Evolutionary conservation across 2,329 filamentous ascomycete genomes (phyloP).

Genomic region (Verticillium klebahnii): DNA sequence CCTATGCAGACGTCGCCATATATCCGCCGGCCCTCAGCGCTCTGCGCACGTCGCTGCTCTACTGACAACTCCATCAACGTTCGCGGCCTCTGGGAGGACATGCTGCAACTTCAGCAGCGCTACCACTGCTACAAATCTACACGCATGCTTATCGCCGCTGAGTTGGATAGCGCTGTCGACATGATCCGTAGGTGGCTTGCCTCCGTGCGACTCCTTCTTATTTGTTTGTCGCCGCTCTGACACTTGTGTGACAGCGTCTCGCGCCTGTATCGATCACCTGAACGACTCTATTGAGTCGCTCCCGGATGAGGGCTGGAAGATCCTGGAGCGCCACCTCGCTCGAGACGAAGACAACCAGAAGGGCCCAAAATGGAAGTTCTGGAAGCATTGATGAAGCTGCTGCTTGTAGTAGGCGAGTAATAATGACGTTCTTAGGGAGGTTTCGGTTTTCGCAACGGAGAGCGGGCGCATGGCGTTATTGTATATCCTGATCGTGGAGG

Average conservation of each 20-base stretch:
- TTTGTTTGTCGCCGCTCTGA: fast-evolving
- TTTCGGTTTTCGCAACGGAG: background rate
- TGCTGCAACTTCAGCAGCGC: slow-evolving; percentile 12
- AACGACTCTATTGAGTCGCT: slow-evolving; percentile 17
- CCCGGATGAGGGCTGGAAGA: slow-evolving; percentile 16
- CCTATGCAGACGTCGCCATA: background rate
- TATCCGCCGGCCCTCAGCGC: background rate
- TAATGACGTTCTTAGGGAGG: background rate
- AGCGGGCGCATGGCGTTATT: background rate
- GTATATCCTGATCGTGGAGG: too few relatives aligned
- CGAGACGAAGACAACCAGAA: background rate
- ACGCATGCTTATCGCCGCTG: slow-evolving; percentile 14
- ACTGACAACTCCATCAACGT: slow-evolving; percentile 7
- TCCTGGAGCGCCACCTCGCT: slow-evolving; percentile 14
- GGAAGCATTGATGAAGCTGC: background rate
- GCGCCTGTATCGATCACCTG: slow-evolving; percentile 17
- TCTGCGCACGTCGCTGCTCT: slow-evolving; percentile 6
- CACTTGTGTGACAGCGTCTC: slow-evolving; percentile 11
- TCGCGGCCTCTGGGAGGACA: slow-evolving; percentile 12
- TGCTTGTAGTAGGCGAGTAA: background rate
- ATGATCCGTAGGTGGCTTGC: slow-evolving; percentile 11
- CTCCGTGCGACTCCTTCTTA: background rate
- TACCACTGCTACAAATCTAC: slow-evolving; percentile 16
- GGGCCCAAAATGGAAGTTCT: background rate
- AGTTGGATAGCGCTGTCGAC: slow-evolving; percentile 5